Evolutionary conservation across 495 filamentous ascomycete genomes (phyloP).

Genomic region (Penicillium pancosmium): DNA sequence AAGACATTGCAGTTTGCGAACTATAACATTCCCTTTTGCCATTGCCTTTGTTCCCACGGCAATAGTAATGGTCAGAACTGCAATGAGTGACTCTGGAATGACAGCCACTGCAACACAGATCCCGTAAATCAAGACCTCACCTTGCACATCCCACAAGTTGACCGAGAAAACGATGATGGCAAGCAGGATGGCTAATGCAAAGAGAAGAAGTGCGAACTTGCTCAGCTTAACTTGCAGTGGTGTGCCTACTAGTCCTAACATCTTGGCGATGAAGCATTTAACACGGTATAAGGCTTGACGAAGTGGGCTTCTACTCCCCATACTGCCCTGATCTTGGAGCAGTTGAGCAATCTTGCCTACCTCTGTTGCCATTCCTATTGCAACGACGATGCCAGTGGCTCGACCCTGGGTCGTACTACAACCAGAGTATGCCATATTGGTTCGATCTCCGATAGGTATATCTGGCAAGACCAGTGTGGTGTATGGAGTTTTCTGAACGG

Average conservation of each 20-base stretch:
- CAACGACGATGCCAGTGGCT: slow-evolving; percentile 64
- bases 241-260: slow-evolving; percentile 77
- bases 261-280: slow-evolving; percentile 58
- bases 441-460: slow-evolving; percentile 66
- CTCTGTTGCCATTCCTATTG: slow-evolving; percentile 80
- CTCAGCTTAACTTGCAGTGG: slow-evolving; percentile 81
- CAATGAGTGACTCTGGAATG: slow-evolving; percentile 73
- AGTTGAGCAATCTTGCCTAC: slow-evolving; percentile 79
- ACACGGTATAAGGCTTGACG: slow-evolving; percentile 60
- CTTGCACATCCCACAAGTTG: slow-evolving; percentile 68
- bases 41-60: slow-evolving; percentile 73
- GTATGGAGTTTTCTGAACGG: slow-evolving; percentile 65
- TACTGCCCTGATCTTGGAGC: slow-evolving; percentile 53
- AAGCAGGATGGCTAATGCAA: slow-evolving; percentile 71
- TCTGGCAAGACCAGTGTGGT: slow-evolving; percentile 61
- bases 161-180: slow-evolving; percentile 81
- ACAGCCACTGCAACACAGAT: slow-evolving; percentile 76
- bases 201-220: slow-evolving; percentile 74
- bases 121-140: slow-evolving; percentile 80
- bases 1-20: slow-evolving; percentile 77
- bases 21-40: slow-evolving; percentile 75
- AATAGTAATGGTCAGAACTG: slow-evolving; percentile 74
- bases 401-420: slow-evolving; percentile 72
- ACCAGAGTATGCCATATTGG: slow-evolving; percentile 70
- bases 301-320: slow-evolving; percentile 65